Conservation (phyloP, 208 protist genomes). For the Trypanosomatidae sp. region DNA sequence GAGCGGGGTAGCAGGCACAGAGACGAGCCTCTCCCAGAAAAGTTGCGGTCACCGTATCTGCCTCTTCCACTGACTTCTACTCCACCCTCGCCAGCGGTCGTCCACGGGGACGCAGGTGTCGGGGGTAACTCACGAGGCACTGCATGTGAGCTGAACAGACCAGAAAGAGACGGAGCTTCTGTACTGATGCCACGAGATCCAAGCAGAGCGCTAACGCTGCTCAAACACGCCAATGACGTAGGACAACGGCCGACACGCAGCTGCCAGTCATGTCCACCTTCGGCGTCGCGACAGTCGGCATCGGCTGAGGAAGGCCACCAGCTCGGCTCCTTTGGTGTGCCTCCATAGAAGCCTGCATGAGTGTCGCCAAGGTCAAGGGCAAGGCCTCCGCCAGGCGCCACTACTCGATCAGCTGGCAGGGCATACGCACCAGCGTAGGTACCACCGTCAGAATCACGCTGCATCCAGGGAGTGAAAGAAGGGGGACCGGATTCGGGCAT, state of each 20-base stretch:
- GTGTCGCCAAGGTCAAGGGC: neutral
- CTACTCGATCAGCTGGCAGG: neutral
- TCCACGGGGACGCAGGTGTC: constrained; percentile 1
- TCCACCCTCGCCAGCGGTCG: neutral
- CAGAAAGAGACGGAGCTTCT: neutral
- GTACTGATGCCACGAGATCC: neutral
- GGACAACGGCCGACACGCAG: neutral
- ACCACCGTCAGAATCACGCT: neutral
- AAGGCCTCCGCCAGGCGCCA: neutral
- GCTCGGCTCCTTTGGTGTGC: neutral
- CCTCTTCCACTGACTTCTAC: neutral
- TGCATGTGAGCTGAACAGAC: neutral
- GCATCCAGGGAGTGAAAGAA: neutral
- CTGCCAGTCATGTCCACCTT: neutral
- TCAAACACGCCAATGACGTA: neutral
- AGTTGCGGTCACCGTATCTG: neutral
- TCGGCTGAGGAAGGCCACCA: neutral
- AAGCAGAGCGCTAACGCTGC: neutral
- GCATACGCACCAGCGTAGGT: neutral
- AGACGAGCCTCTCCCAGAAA: neutral
- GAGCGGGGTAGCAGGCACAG: neutral
- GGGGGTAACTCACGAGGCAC: neutral
- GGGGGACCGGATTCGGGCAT: neutral
- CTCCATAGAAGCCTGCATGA: neutral
- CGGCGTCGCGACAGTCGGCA: neutral